Base-by-base conservation (phyloP, 1,284 basidiomycete genomes). In the Cutaneotrichosporon sp. region DNA sequence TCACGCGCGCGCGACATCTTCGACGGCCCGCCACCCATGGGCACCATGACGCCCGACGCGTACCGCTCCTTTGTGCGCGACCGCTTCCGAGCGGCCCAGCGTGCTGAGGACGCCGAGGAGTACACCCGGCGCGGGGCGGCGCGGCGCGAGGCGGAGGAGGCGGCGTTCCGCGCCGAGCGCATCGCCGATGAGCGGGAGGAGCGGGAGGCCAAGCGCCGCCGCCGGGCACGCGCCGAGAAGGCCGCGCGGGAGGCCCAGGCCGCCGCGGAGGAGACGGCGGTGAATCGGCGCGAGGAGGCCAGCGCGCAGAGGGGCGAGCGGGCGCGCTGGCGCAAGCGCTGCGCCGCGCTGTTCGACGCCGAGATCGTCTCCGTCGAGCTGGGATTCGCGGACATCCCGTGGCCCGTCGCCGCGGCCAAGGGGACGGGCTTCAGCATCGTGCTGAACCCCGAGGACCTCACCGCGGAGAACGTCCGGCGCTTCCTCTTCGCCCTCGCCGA, bases 351-450 rank as follows among this genome's bases (percentile, higher is more conserved):
- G 18, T 58, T 60, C 56, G 20, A 68, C 34, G 58, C 64, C 52
- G 69, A 67, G 20, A 22, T 71, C 22, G 27, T 70, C 33, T 46
- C 58, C 43, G 54, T 56, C 20, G 43, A 68, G 25, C 71, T 87
- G 29, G 60, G 68, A 2, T 90, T 90, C 69, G 70, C 71, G 13
- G 88, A 91, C 72, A 84, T 93, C 10, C 91, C 91, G 1, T 93
- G 91, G 91, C 91, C 91, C 0, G 79, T 90, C 50, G 79, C 85
- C 31, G 54, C 51, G 22, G 64, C 67, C 0, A 56, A 60, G 13
- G 69, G 81, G 3, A 53, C 71, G 0, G 71, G 69, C 2, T 85
- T 54, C 27, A 31, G 34, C 18, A 29, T 56, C 31, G 46, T 65
- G 34, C 45, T 63, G 8, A 43, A 27, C 0, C 50, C 65, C 0